phyloP scores from a whole-genome alignment of 352 stramenopile genomes.

The Globisporangium orthogonon region DNA sequence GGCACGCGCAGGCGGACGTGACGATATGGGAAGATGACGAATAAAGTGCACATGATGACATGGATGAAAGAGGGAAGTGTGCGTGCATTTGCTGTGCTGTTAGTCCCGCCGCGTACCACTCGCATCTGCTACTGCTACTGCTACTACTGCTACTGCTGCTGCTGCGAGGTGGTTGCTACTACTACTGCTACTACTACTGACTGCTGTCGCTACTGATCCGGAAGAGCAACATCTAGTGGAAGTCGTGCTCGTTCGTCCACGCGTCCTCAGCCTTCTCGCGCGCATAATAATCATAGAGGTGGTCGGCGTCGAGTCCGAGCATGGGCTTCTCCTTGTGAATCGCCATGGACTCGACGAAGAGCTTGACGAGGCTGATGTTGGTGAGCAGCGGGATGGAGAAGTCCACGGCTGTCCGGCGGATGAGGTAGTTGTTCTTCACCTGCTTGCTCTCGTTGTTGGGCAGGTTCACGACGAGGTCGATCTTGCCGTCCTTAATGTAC shows the following conservation, averaged over 20 bases:
- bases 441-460: constrained; percentile 86
- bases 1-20: background rate
- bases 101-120: background rate
- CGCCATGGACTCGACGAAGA: constrained; percentile 90
- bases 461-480: constrained; percentile 93
- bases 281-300: constrained; percentile 98
- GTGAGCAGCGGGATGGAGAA: constrained; percentile 91
- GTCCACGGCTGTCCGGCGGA: constrained; percentile 90
- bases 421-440: constrained; percentile 91
- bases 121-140: constrained; percentile 1
- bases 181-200: constrained; percentile 8
- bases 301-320: constrained; percentile 91
- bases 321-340: constrained; percentile 91
- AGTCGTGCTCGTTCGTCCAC: constrained; percentile 94
- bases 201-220: constrained; percentile 9
- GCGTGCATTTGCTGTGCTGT: background rate
- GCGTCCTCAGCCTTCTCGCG: constrained; percentile 87
- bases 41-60: background rate
- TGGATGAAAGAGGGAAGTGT: background rate
- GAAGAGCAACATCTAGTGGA: constrained; percentile 75
- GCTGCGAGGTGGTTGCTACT: background rate
- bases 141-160: background rate
- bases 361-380: constrained; percentile 89
- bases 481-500: constrained; percentile 93
- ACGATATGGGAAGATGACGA: background rate